Base-by-base conservation (phyloP, 2,329 filamentous ascomycete genomes). In the Alternaria burnsii region DNA sequence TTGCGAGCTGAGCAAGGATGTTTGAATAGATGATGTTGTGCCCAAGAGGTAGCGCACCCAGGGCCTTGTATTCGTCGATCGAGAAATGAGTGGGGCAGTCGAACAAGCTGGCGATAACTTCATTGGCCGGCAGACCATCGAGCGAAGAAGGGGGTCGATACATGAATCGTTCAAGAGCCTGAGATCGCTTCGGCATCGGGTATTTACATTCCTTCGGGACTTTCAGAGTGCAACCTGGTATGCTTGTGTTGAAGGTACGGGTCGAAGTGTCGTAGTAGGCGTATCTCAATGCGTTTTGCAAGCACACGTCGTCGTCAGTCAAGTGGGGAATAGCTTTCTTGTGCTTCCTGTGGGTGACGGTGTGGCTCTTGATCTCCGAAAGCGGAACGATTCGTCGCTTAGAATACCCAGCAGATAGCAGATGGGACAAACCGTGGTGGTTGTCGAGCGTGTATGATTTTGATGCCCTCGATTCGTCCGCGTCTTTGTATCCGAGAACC, bases 51-150 rank as follows among this genome's bases (percentile, higher is more conserved):
- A 89, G 63, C 0, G 81, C 69, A 0, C 80, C 78, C n/a, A 89
- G 81, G 0, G 82, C 78, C 52, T 85, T 84, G 69, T 82, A 89
- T 54, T 90, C 86, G 0, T 83, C 81, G 0, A 87, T 59, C 0
- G 82, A 79, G 56, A 90, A 76, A 22, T 81, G 67, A 0, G 57
- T 11, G 0, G 87, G 86, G 50, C 86, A 88, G 0, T 71, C 52
- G 0, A 66, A 73, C 3, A 67, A 41, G 9, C 47, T 65, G 2
- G 72, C 81, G 12, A 90, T 80, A 0, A 86, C 82, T 0, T 79
- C 65, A 57, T 91, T 91, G 0, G 84, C 78, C 0, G 71, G 52
- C 0, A 67, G 55, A 1, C 75, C 80, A 48, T 74, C 63, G 0
- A 73, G 70, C 0, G 32, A 38, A 0, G 53, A 22, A 1, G 68